These are phyloP conservation scores for Lasiodiplodia hormozganensis DNA, from an alignment of 2,329 filamentous ascomycete genomes.

Conservation along the genomic window DNA sequence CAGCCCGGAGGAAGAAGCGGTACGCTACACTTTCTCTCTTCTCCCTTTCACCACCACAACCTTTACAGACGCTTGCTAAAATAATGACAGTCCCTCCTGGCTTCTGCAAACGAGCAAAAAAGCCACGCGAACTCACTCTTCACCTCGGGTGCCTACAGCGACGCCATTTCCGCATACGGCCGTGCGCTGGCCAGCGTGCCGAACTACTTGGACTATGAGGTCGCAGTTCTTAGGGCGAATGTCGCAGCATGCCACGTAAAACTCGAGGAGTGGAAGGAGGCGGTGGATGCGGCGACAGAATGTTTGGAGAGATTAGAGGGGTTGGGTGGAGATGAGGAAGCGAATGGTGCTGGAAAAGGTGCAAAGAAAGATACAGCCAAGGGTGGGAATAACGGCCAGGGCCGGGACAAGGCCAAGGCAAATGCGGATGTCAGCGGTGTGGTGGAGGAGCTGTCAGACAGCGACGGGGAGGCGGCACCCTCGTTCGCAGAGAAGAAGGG, in stretches of 20 bases:
- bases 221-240: conserved; percentile 87
- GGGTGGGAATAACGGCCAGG: conserved; percentile 34
- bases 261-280: conserved; percentile 83
- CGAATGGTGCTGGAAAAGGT: conserved; percentile 31
- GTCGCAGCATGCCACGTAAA: conserved; percentile 89
- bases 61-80: too few species aligned
- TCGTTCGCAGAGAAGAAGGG: conserved; percentile 42
- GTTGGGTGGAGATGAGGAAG: conserved; percentile 57
- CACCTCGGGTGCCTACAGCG: conserved; percentile 71
- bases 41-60: background rate
- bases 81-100: conserved; percentile 64
- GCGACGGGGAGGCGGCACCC: conserved; percentile 50
- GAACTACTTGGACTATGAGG: conserved; percentile 84
- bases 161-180: conserved; percentile 83
- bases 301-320: conserved; percentile 76
- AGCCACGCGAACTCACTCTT: conserved; percentile 82
- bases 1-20: conserved; percentile 29
- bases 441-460: conserved; percentile 47
- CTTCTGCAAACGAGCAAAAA: conserved; percentile 77
- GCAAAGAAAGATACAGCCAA: conserved; percentile 27
- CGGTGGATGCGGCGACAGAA: conserved; percentile 74
- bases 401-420: conserved; percentile 39
- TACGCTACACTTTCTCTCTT: background rate
- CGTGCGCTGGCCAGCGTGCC: conserved; percentile 80
- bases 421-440: conserved; percentile 45